Evolutionary conservation across 2,329 filamentous ascomycete species (phyloP).

Genomic region (Lachnellula arida): DNA sequence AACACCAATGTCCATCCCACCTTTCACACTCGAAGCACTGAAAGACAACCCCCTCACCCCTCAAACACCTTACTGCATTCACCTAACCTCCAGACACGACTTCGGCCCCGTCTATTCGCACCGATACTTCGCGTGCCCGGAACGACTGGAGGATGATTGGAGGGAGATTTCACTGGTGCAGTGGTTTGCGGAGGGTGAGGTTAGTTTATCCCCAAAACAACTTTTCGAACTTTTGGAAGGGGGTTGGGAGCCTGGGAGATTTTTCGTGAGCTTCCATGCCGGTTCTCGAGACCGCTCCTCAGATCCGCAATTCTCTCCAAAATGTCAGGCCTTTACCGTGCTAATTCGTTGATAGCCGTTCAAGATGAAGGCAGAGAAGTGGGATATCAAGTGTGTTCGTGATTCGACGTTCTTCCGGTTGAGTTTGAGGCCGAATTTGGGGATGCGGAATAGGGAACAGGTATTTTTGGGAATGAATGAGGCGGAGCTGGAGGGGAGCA

Average conservation of each 20-base stretch:
- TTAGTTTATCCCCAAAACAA: background rate
- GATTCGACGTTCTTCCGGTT: slow-evolving; percentile 25
- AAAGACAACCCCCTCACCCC: slow-evolving; percentile 22
- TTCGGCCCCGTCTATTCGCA: slow-evolving; percentile 26
- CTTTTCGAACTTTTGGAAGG: background rate
- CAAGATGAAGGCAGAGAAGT: slow-evolving; percentile 24
- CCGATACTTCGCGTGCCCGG: slow-evolving; percentile 26
- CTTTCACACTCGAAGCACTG: slow-evolving; percentile 17
- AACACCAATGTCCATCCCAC: background rate
- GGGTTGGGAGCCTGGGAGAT: background rate
- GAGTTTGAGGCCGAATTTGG: slow-evolving; percentile 25
- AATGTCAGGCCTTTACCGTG: no score
- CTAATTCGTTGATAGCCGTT: slow-evolving; percentile 9
- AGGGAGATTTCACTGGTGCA: slow-evolving; percentile 20
- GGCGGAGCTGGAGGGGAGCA: no score
- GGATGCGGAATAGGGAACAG: no score
- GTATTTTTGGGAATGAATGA: no score
- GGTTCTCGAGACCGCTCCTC: no score
- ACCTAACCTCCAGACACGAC: slow-evolving; percentile 24
- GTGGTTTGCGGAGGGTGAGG: slow-evolving; percentile 24
- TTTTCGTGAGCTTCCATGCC: no score
- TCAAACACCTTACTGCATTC: slow-evolving; percentile 22
- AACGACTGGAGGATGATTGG: slow-evolving; percentile 22
- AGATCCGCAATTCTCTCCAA: no score
- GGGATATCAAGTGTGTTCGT: slow-evolving; percentile 26